Base-by-base conservation (phyloP, 1,139 yeast species). In the Kurtzmaniella quercitrusa region DNA sequence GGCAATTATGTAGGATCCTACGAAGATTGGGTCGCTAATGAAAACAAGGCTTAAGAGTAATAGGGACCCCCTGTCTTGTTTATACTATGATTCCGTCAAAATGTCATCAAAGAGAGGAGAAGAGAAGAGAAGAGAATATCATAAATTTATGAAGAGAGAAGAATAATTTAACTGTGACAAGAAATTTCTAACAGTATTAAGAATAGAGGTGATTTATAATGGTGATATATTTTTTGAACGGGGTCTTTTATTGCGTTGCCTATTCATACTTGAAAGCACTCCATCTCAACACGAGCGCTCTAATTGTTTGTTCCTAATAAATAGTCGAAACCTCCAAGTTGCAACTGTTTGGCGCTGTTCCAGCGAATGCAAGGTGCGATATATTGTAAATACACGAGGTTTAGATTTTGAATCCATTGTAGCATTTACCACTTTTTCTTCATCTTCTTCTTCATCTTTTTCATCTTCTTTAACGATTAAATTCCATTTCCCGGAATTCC, bases 1-100 rank as follows among this genome's bases (percentile, higher is more conserved):
- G 86, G 88, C 43, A 82, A 84, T 57, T 85, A 91, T 64, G 66
- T 75, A 33, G 98, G 98, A 6, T 86, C 95, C 8, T 87, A 81
- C 64, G 82, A 78, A 55, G 97, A 91, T 61, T 91, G 98, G 98
- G 67, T 79, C 43, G 67, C 74, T 42, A 68, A 77, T 46, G 80
- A 76, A 53, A 60, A 55, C 22, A 30, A 39, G 14, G 36, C 36
- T 5, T 26, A 12, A 5, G n/a, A 26, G 30, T 14, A 26, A 14
- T 26, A 26, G 12, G n/a, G n/a, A n/a, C n/a, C n/a, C n/a, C n/a
- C n/a, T n/a, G n/a, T n/a, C n/a, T n/a, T n/a, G n/a, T n/a, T n/a
- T n/a, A n/a, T n/a, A n/a, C n/a, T n/a, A n/a, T n/a, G n/a, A n/a
- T n/a, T n/a, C n/a, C n/a, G n/a, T n/a, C n/a, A n/a, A n/a, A n/a